Evolutionary conservation across 495 filamentous ascomycete species (phyloP).

Genomic region (Penicillium silybi): DNA sequence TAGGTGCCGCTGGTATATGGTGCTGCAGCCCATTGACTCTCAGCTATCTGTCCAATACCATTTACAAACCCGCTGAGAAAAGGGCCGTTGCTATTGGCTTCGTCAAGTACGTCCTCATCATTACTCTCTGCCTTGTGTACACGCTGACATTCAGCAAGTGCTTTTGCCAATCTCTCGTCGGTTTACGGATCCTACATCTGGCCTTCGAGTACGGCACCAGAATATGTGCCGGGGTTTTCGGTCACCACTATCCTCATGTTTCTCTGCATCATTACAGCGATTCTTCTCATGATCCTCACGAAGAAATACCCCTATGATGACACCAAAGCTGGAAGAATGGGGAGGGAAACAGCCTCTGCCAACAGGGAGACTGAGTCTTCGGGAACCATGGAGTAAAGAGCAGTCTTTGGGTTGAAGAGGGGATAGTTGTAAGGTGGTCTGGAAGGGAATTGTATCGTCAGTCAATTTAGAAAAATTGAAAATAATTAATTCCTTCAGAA

Average conservation of each 20-base stretch:
- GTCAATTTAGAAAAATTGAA: not conserved
- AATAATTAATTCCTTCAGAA: not conserved
- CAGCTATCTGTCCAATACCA: slow-evolving; percentile 9
- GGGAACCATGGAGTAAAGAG: not conserved
- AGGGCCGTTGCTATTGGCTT: slow-evolving; percentile 2
- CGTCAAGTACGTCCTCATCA: slow-evolving; percentile 3
- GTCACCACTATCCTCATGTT: slow-evolving; percentile 3
- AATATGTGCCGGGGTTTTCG: slow-evolving; percentile 2
- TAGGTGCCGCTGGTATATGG: slow-evolving; percentile 5
- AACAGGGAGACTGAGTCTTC: not conserved
- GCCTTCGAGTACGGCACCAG: slow-evolving; percentile 1
- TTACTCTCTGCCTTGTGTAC: not conserved
- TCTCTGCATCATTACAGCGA: not conserved
- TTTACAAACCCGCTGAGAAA: slow-evolving; percentile 5
- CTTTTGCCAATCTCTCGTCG: slow-evolving; percentile 6
- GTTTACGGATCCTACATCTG: slow-evolving; percentile 7
- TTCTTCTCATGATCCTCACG: slow-evolving; percentile 5
- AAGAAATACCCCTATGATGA: slow-evolving; percentile 8
- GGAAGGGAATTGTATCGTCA: not conserved
- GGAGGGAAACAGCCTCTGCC: not conserved
- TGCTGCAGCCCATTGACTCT: slow-evolving; percentile 9
- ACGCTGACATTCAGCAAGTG: not conserved
- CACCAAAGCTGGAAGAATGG: slow-evolving; percentile 3
- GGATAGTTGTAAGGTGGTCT: not conserved
- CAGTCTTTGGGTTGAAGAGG: not conserved